Evolutionary conservation across 2,329 filamentous ascomycete genomes (phyloP), one percentile per base, ranked within the genome.

Genomic region (Alternaria consortialis): DNA sequence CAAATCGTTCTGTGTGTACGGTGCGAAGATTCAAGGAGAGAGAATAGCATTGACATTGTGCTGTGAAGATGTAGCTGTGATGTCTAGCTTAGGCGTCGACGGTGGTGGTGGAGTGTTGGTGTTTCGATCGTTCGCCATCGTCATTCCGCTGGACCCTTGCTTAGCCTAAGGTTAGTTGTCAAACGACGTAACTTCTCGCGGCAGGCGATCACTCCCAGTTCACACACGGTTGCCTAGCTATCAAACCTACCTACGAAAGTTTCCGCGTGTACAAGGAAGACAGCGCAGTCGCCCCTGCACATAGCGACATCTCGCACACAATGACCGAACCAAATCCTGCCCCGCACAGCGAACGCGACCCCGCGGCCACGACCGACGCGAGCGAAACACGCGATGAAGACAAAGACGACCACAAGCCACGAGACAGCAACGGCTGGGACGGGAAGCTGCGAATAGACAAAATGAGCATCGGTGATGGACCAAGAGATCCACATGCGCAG

Each of bases 381-480:
- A 63, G 53, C 53, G 65, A 57, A 15, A 57, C 63, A 50, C 66
- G 55, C 53, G 62, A 73, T 37, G 54, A 68, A n/a, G 66, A 73
- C 31, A 65, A 60, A 13, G 69, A 74, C 27, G 71, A 73, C 48
- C 66, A 74, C 61, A 74, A 68, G 37, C 77, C 76, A 36, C 58
- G 74, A 55, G 76, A 81, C 51, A 80, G 77, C 67, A 81, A 80
- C 72, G 92, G 92, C 63, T 94, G 92, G 92, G 92, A 94, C 77
- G 92, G 92, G 65, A 94, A 94, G 80, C 84, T 94, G 60, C 86
- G 92, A 39, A 81, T 97, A 52, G 88, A 91, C 63, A 88, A 89
- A 71, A 90, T 87, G 74, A 85, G 88, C 2, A 56, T 75, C 27
- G 62, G 57, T 11, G 70, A 72, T 48, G 67, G 69, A 23, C 68